Evolutionary conservation across 2,329 filamentous ascomycete genomes (phyloP), one percentile per base, ranked within the genome.

Genomic region (Escovopsis sp.): DNA sequence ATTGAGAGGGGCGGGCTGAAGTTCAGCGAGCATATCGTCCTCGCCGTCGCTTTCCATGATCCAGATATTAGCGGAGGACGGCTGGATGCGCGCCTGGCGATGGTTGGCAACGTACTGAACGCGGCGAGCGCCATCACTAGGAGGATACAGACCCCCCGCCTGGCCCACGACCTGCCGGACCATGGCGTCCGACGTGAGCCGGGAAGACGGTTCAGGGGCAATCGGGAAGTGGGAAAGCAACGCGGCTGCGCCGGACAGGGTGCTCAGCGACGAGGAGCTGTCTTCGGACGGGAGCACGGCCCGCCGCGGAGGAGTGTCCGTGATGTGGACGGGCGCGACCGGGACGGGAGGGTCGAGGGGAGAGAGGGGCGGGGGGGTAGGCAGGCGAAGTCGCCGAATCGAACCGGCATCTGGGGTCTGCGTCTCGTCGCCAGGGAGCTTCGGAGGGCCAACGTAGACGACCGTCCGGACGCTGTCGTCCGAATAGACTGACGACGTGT

Each of bases 201-300:
- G 45, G 13, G 45, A 39, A 17, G 36, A 42, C 31, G 40, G 41
- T 15, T 46, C 38, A 13, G 43, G 34, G n/a, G 41, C 36, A n/a
- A 52, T 52, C 5, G 49, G 48, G n/a, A 52, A 52, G 25, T 45
- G 47, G 16, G 44, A 48, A 31, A 52, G 29, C 4, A 48, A 46
- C 4, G 46, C 48, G 14, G 30, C 36, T n/a, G 35, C 32, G 12
- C 42, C 42, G 4, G 41, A 35, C 13, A 36, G 15, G 11, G 41
- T 43, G 16, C 26, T 39, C 34, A 40, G 21, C 7, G 43, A 39
- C 7, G 34, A 15, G 28, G 39, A 41, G 21, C 34, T 45, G 16
- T 41, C 37, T 11, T 29, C 36, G n/a, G 25, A 35, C 1, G 38
- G 31, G 17, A 39, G 25, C 2, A 28, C 38, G 4, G 32, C 12